These are phyloP conservation scores for Exophiala viscosa DNA, from an alignment of 2,329 filamentous ascomycete species.

Conservation along the genomic window DNA sequence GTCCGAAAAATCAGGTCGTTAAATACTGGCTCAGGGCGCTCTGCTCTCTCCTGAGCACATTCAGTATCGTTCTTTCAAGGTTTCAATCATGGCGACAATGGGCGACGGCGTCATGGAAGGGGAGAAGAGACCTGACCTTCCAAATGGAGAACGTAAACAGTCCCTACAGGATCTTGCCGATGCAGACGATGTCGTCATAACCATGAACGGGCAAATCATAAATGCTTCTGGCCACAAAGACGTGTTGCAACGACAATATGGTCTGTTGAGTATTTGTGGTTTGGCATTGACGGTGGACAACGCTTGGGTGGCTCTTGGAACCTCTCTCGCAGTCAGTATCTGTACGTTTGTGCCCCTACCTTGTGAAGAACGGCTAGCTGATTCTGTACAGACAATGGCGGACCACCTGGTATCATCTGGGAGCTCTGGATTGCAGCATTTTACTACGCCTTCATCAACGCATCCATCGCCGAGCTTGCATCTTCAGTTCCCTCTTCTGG, in stretches of 20 bases:
- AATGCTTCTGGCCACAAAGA: slow-evolving; percentile 63
- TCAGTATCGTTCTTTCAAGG: background rate
- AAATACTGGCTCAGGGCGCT: too few species aligned
- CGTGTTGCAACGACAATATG: slow-evolving; percentile 57
- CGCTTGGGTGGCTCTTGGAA: slow-evolving; percentile 62
- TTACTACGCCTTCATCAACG: slow-evolving; percentile 58
- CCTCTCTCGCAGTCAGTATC: slow-evolving; percentile 41
- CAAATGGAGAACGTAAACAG: background rate
- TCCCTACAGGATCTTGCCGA: background rate
- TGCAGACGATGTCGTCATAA: slow-evolving; percentile 1
- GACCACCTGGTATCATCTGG: slow-evolving; percentile 59
- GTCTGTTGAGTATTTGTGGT: slow-evolving; percentile 49
- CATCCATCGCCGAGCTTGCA: slow-evolving; percentile 58
- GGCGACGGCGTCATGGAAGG: background rate
- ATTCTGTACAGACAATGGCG: slow-evolving; percentile 47
- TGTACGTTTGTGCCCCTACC: slow-evolving; percentile 2
- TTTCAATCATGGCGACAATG: background rate
- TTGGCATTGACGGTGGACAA: slow-evolving; percentile 60
- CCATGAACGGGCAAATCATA: slow-evolving; percentile 31
- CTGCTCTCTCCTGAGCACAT: too few species aligned
- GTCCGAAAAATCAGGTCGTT: too few species aligned
- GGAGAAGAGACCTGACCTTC: background rate
- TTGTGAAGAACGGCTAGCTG: too few species aligned
- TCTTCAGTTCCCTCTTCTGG: slow-evolving; percentile 59
- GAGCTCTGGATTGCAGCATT: slow-evolving; percentile 37